phyloP scores from a whole-genome alignment of 345 rosid species.

The Dipteronia dyeriana region DNA sequence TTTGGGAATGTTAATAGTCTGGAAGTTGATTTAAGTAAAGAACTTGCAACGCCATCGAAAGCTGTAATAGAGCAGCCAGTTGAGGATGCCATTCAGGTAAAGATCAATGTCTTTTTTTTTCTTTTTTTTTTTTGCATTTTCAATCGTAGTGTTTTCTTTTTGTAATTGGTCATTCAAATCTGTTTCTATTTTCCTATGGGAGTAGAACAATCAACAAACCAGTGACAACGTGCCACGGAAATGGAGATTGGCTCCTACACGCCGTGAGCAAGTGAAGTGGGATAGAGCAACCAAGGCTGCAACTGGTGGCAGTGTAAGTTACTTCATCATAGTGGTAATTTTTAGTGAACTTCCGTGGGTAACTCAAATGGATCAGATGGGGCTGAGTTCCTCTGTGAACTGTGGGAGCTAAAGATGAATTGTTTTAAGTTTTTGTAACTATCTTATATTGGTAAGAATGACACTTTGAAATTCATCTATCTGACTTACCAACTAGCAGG shows the following conservation, averaged over 20 bases:
- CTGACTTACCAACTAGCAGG: neutral
- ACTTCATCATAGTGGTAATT: neutral
- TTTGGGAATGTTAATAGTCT: conserved; percentile 40
- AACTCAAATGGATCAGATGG: neutral
- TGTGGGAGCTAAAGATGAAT: neutral
- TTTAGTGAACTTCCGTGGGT: neutral
- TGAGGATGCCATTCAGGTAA: conserved; percentile 41
- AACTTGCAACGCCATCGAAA: conserved; percentile 57
- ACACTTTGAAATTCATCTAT: neutral
- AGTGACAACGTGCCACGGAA: conserved; percentile 29
- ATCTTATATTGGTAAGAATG: neutral
- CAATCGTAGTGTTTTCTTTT: neutral
- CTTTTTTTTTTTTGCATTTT: conserved; percentile 4
- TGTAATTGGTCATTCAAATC: neutral
- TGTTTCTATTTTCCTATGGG: conserved; percentile 1
- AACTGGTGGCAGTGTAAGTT: conserved; percentile 81
- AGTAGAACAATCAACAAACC: conserved; percentile 33
- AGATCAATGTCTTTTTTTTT: conserved; percentile 22
- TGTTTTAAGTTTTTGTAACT: neutral
- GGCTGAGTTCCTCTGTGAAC: neutral
- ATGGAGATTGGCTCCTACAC: conserved; percentile 80
- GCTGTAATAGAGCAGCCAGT: conserved; percentile 29
- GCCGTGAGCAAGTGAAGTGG: conserved; percentile 93
- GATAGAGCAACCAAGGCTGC: conserved; percentile 89
- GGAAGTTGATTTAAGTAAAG: conserved; percentile 87